These are phyloP conservation scores for Penicillium sp. DNA, from an alignment of 2,329 filamentous ascomycete species.

Conservation along the genomic window DNA sequence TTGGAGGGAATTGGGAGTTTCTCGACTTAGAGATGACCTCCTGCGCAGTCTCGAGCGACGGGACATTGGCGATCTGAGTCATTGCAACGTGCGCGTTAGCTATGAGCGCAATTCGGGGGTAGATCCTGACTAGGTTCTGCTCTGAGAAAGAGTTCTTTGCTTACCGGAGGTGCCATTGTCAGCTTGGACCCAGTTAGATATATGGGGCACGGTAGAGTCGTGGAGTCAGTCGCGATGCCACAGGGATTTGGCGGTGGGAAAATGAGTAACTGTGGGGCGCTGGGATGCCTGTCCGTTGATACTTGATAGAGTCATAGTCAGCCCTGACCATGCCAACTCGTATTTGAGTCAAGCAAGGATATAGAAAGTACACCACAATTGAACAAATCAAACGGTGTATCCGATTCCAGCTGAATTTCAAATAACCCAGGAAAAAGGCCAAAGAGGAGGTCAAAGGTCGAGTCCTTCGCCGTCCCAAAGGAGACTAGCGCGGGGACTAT, in stretches of 20 bases:
- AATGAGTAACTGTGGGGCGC: constrained; percentile 25
- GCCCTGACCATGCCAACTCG: background rate
- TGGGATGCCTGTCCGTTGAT: background rate
- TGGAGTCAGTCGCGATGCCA: constrained; percentile 2
- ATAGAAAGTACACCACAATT: background rate
- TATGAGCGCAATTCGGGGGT: background rate
- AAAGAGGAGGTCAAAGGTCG: background rate
- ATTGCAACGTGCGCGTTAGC: constrained; percentile 14
- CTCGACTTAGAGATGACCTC: constrained; percentile 57
- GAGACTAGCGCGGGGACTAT: constrained; percentile 17
- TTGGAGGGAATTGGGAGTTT: constrained; percentile 62
- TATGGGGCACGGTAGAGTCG: background rate
- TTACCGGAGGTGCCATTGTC: constrained; percentile 34
- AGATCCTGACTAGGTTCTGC: no score
- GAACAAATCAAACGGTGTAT: background rate
- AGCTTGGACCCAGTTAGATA: constrained; percentile 3
- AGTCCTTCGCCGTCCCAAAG: background rate
- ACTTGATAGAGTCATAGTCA: background rate
- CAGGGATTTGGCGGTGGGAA: constrained; percentile 28
- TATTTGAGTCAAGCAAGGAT: background rate
- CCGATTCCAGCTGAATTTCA: background rate
- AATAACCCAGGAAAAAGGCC: background rate
- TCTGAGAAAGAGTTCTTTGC: constrained; percentile 3
- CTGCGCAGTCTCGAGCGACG: constrained; percentile 62
- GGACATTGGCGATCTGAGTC: constrained; percentile 55